Conservation (phyloP, 208 protist genomes). For the Crithidia mellificae region DNA sequence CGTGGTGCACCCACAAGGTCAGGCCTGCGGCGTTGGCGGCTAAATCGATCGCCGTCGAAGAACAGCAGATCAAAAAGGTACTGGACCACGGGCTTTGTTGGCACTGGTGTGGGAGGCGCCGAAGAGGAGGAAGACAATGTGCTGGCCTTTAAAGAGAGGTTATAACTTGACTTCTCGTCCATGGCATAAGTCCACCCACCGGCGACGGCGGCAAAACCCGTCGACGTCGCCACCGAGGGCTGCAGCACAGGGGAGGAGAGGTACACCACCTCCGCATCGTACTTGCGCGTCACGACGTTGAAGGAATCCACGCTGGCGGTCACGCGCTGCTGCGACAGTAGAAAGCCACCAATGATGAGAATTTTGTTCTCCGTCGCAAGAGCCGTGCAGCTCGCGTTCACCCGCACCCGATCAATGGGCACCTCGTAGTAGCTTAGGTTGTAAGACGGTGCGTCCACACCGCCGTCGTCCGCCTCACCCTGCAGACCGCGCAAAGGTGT, state of each 20-base stretch:
- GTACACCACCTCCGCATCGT: conserved; percentile 23
- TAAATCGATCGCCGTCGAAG: conserved; percentile 9
- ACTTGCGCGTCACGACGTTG: conserved; percentile 38
- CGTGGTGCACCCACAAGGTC: too few species aligned
- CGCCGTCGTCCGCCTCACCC: too few species aligned
- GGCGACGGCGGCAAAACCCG: conserved; percentile 32
- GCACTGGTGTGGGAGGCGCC: neutral
- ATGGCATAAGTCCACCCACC: conserved; percentile 29
- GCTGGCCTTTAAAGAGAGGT: neutral
- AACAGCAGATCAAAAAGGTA: conserved; percentile 34
- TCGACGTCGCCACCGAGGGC: conserved; percentile 36
- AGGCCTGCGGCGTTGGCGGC: neutral
- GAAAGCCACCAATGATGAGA: conserved; percentile 36
- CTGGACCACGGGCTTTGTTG: neutral
- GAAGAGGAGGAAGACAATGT: neutral
- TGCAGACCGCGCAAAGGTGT: too few species aligned
- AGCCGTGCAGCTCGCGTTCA: conserved; percentile 37
- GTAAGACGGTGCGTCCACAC: neutral
- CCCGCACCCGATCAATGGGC: conserved; percentile 24
- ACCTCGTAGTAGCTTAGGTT: conserved; percentile 33
- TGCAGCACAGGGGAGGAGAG: conserved; percentile 29
- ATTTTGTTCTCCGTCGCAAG: conserved; percentile 28
- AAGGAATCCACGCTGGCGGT: conserved; percentile 42
- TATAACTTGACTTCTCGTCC: too few species aligned
- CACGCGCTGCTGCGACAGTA: conserved; percentile 20